phyloP scores from a whole-genome alignment of 2,329 filamentous ascomycete species.

The Penicillium sp. region DNA sequence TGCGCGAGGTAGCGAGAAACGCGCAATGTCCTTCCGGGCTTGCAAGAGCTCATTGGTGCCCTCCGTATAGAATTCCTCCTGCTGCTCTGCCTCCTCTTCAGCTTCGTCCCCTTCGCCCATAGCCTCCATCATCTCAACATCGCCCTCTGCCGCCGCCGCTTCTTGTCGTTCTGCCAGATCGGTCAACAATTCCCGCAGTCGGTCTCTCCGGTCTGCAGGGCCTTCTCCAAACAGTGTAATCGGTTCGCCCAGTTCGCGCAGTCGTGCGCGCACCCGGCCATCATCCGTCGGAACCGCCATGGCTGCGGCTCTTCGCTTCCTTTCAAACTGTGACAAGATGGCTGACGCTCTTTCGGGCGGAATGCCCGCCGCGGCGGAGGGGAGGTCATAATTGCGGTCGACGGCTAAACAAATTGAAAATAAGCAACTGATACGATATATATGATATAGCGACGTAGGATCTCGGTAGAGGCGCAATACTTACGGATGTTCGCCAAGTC shows the following conservation, averaged over 20 bases:
- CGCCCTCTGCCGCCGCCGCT: no score
- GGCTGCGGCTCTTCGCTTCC: constrained; percentile 77
- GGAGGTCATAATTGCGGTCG: constrained; percentile 82
- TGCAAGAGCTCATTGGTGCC: constrained; percentile 65
- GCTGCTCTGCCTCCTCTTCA: constrained; percentile 59
- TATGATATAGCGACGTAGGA: no score
- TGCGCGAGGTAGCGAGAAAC: constrained; percentile 73
- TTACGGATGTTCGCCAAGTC: no score
- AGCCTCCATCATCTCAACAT: constrained; percentile 37
- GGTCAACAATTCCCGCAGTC: constrained; percentile 70
- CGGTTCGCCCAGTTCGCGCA: constrained; percentile 83
- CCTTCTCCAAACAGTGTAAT: constrained; percentile 92
- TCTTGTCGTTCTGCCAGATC: constrained; percentile 60
- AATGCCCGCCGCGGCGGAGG: constrained; percentile 55
- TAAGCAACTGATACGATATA: no score
- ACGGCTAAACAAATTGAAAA: no score
- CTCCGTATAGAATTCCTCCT: constrained; percentile 91
- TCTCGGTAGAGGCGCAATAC: no score
- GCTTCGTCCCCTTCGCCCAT: constrained; percentile 48
- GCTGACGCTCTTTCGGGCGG: constrained; percentile 74
- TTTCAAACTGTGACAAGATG: constrained; percentile 77
- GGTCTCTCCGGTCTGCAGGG: constrained; percentile 72
- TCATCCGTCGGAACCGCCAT: constrained; percentile 93
- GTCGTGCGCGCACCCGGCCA: constrained; percentile 65
- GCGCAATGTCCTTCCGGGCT: constrained; percentile 68